phyloP scores from a whole-genome alignment of 768 basidiomycete genomes.

The Dioszegia aurantiaca region DNA sequence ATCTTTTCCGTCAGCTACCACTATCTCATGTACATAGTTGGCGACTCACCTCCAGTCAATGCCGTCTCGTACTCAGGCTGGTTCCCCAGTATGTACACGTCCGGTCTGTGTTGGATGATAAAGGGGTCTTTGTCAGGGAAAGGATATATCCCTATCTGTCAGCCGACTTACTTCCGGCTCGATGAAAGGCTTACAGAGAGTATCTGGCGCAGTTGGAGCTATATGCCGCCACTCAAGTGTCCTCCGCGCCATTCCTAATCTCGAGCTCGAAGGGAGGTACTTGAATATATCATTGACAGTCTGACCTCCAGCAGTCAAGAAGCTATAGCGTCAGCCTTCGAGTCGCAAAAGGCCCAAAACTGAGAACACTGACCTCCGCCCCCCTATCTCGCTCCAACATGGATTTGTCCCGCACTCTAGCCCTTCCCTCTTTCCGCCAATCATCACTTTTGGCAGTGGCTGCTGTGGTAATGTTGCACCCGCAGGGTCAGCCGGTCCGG shows the following conservation, averaged over 20 bases:
- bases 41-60: slow-evolving; percentile 57
- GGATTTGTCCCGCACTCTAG: slow-evolving; percentile 87
- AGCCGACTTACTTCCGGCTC: background rate
- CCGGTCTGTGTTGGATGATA: slow-evolving; percentile 76
- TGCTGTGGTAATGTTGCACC: slow-evolving; percentile 91
- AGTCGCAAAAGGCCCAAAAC: too few relatives aligned
- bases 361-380: slow-evolving; percentile 53
- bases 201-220: slow-evolving; percentile 98
- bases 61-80: slow-evolving; percentile 78
- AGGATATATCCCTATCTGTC: slow-evolving; percentile 74
- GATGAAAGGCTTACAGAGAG: slow-evolving; percentile 61
- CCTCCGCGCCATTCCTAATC: slow-evolving; percentile 68
- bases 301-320: slow-evolving; percentile 87
- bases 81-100: slow-evolving; percentile 88
- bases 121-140: slow-evolving; percentile 86
- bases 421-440: slow-evolving; percentile 58
- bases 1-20: slow-evolving; percentile 14
- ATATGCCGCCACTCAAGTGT: slow-evolving; percentile 92
- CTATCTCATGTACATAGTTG: background rate
- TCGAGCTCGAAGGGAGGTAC: slow-evolving; percentile 69
- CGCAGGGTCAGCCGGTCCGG: slow-evolving; percentile 83
- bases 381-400: slow-evolving; percentile 68
- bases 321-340: slow-evolving; percentile 15
- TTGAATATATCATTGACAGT: slow-evolving; percentile 93
- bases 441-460: slow-evolving; percentile 85